Percentiles rank a stretch among this genome's conserved stretches.
Evolutionary conservation across 495 filamentous ascomycete species (phyloP).

Genomic region (Penicillium steckii): DNA sequence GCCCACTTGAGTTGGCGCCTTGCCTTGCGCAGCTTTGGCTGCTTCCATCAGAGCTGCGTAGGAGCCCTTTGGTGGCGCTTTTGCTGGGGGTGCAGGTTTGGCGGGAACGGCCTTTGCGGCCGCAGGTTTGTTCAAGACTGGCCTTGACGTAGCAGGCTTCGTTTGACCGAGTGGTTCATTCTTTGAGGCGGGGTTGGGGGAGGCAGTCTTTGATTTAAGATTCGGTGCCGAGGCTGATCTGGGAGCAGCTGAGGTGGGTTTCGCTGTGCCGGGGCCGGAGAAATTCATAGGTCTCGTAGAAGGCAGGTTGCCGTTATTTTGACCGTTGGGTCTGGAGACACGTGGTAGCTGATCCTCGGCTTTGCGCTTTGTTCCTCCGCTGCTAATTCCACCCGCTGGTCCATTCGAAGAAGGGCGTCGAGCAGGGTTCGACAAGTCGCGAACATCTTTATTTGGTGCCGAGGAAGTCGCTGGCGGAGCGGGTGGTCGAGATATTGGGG

Average conservation of each 20-base stretch:
- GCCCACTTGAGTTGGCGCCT: constrained; percentile 33
- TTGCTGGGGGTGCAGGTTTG: constrained; percentile 15
- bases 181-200: constrained; percentile 20
- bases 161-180: constrained; percentile 7
- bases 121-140: constrained; percentile 4
- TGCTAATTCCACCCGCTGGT: constrained; percentile 10
- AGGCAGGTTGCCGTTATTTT: constrained; percentile 12
- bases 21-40: constrained; percentile 37
- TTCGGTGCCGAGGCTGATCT: constrained; percentile 17
- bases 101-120: constrained; percentile 1
- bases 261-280: constrained; percentile 14
- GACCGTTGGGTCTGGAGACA: constrained; percentile 25
- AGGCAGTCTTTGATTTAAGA: constrained; percentile 3
- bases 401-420: not conserved
- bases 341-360: constrained; percentile 41
- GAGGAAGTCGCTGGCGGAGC: constrained; percentile 27
- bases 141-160: not conserved
- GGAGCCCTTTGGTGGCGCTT: constrained; percentile 43
- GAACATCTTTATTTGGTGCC: constrained; percentile 25
- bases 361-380: constrained; percentile 42
- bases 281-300: constrained; percentile 8
- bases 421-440: constrained; percentile 13
- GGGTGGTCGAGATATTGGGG: constrained; percentile 30
- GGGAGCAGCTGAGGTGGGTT: constrained; percentile 1
- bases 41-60: constrained; percentile 43